Evolutionary conservation across 2,329 filamentous ascomycete genomes (phyloP).

Genomic region (Botrytis pseudocinerea): DNA sequence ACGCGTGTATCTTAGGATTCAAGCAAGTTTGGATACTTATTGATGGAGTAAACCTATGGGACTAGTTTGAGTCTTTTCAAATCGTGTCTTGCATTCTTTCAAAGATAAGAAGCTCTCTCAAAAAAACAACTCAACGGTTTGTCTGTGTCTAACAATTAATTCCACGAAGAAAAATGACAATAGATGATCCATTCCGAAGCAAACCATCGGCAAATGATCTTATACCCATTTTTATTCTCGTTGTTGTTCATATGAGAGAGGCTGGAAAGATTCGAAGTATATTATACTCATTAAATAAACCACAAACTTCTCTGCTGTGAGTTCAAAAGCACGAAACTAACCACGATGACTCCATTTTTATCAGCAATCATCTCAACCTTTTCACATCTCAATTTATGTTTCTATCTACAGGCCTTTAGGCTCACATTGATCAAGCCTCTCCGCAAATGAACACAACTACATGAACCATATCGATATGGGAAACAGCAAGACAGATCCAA

Average conservation of each 20-base stretch:
- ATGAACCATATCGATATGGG: neutral
- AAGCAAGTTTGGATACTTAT: too few relatives aligned
- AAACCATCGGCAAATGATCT: neutral
- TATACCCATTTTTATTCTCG: neutral
- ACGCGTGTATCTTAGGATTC: too few relatives aligned
- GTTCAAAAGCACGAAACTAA: neutral
- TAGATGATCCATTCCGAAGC: neutral
- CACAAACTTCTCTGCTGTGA: neutral
- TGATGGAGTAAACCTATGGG: too few relatives aligned
- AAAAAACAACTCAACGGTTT: neutral
- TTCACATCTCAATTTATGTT: neutral
- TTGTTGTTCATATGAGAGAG: neutral
- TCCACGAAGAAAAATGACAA: neutral
- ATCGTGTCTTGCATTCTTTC: too few relatives aligned
- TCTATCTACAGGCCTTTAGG: neutral
- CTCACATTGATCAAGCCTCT: neutral
- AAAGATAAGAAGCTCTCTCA: too few relatives aligned
- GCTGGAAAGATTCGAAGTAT: neutral
- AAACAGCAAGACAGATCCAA: neutral
- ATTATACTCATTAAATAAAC: neutral
- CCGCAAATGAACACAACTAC: neutral
- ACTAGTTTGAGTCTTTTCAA: too few relatives aligned
- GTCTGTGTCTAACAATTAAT: neutral
- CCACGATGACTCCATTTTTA: neutral
- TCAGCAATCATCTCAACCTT: neutral